These are phyloP conservation scores for Larix sibirica DNA, from an alignment of 83 land plant species.

Conservation along the genomic window DNA sequence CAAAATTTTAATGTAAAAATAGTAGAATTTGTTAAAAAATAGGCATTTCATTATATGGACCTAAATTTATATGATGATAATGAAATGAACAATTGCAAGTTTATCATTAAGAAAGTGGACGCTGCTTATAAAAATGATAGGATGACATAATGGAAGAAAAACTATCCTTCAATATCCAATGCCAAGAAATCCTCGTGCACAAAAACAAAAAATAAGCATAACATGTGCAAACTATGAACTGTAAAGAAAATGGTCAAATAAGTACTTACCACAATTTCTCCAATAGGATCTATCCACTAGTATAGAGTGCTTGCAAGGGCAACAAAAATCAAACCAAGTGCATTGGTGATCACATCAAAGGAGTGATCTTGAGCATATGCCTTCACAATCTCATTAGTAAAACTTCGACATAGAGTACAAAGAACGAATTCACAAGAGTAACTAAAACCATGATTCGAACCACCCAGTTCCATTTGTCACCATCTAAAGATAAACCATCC, in stretches of 20 bases:
- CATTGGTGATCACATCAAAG: conserved; percentile 68
- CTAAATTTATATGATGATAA: not conserved
- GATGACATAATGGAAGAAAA: not conserved
- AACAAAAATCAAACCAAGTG: conserved; percentile 63
- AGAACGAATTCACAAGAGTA: conserved; percentile 58
- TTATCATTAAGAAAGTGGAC: not conserved
- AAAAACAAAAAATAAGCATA: not conserved
- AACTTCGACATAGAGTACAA: conserved; percentile 76
- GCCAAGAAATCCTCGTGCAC: not conserved
- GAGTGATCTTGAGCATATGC: conserved; percentile 43
- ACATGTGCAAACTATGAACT: not conserved
- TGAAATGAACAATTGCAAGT: not conserved
- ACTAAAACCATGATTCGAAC: no score
- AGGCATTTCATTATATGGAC: not conserved
- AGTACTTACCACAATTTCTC: conserved; percentile 60
- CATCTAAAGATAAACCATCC: conserved; percentile 42
- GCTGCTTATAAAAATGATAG: not conserved
- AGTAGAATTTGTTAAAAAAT: not conserved
- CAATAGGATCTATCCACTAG: conserved; percentile 76
- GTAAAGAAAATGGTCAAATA: not conserved
- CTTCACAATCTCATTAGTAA: conserved; percentile 72
- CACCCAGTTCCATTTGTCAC: conserved; percentile 32
- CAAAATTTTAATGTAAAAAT: not conserved
- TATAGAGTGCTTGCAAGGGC: conserved; percentile 39
- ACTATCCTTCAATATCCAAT: not conserved